phyloP scores from a whole-genome alignment of 2,329 filamentous ascomycete genomes.

The Clathrospora elynae region DNA sequence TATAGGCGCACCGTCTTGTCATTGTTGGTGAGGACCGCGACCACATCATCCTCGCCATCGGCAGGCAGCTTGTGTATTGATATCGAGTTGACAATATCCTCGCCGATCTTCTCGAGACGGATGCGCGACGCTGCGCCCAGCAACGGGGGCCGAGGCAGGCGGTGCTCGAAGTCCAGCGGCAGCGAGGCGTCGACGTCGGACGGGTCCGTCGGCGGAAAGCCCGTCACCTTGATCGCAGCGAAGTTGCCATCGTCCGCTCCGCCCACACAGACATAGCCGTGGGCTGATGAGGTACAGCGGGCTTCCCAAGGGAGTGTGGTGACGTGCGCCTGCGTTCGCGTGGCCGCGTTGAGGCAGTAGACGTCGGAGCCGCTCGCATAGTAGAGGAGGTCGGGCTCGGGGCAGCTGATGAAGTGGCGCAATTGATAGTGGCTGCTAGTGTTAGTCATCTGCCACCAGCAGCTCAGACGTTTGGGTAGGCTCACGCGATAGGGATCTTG shows the following conservation, averaged over 20 bases:
- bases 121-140: slow-evolving; percentile 45
- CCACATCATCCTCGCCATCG: slow-evolving; percentile 59
- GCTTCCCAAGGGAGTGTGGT: slow-evolving; percentile 69
- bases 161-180: slow-evolving; percentile 56
- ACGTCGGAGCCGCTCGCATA: slow-evolving; percentile 76
- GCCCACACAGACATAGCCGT: slow-evolving; percentile 89
- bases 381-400: slow-evolving; percentile 77
- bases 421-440: slow-evolving; percentile 77
- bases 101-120: slow-evolving; percentile 63
- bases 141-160: slow-evolving; percentile 47
- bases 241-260: slow-evolving; percentile 85
- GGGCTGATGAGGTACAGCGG: slow-evolving; percentile 83
- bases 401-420: slow-evolving; percentile 84
- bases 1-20: slow-evolving; percentile 88
- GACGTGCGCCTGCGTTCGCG: slow-evolving; percentile 75
- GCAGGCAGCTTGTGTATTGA: slow-evolving; percentile 62
- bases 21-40: slow-evolving; percentile 86
- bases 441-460: slow-evolving; percentile 17
- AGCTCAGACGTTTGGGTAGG: slow-evolving; percentile 1
- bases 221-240: slow-evolving; percentile 70
- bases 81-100: slow-evolving; percentile 70
- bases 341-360: slow-evolving; percentile 64
- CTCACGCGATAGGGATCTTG: slow-evolving; percentile 56
- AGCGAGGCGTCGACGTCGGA: slow-evolving; percentile 63
- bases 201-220: slow-evolving; percentile 48